Percentiles rank a stretch among this genome's conserved stretches.
Evolutionary conservation across 352 stramenopile species (phyloP).

Genomic region (Phytophthora tubulina): DNA sequence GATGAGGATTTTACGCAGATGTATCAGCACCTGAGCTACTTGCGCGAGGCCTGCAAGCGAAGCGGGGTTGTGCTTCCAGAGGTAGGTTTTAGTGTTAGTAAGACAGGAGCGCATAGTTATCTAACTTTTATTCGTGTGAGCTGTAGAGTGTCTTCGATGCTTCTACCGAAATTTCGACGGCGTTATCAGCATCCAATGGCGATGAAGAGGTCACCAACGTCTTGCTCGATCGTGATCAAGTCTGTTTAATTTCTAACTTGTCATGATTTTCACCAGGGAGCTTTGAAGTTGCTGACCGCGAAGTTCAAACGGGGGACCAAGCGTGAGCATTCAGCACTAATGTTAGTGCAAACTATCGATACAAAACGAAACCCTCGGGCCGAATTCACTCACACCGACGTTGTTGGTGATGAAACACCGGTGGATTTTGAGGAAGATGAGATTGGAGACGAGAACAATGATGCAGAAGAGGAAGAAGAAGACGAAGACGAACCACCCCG

Average conservation of each 20-base stretch:
- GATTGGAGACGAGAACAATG: conserved; percentile 2
- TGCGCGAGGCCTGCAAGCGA: conserved; percentile 20
- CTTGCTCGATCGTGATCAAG: not conserved
- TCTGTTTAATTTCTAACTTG: not conserved
- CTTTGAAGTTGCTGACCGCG: conserved; percentile 9
- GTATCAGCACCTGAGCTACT: conserved; percentile 13
- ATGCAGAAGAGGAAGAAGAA: not conserved
- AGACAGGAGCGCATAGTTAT: not conserved
- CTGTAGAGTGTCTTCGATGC: conserved; percentile 18
- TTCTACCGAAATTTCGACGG: conserved; percentile 13
- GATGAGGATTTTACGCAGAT: conserved; percentile 4
- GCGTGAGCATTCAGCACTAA: conserved; percentile 9
- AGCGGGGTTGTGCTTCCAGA: conserved; percentile 17
- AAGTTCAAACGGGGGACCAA: conserved; percentile 18
- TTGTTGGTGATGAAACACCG: conserved; percentile 3
- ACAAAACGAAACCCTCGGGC: not conserved
- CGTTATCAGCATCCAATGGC: conserved; percentile 8
- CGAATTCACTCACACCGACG: not conserved
- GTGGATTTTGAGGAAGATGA: conserved; percentile 20
- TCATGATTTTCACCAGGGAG: conserved; percentile 3
- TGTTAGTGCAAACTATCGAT: not conserved
- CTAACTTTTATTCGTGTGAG: conserved; percentile 3
- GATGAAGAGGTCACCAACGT: conserved; percentile 20
- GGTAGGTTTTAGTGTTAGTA: conserved; percentile 3
- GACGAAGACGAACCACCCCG: conserved; percentile 24